Percentiles rank a stretch among this genome's conserved stretches.
These are phyloP conservation scores for Phytophthora ohioensis DNA, from an alignment of 352 stramenopile species.

Conservation along the genomic window DNA sequence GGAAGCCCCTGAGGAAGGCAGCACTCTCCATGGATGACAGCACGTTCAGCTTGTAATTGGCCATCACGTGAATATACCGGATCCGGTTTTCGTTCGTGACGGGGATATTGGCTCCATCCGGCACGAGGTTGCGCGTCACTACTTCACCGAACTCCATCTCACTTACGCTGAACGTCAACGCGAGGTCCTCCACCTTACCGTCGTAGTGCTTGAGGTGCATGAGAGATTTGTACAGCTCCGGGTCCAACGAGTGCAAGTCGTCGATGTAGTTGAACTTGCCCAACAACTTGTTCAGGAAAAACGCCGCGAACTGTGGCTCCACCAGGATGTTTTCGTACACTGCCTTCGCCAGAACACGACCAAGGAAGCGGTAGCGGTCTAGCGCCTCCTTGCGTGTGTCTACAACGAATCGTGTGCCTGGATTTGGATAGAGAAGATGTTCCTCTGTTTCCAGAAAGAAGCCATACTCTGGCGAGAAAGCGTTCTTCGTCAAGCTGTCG, in stretches of 20 bases:
- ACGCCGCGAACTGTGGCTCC: slow-evolving; percentile 96
- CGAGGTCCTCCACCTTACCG: slow-evolving; percentile 91
- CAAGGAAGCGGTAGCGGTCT: slow-evolving; percentile 96
- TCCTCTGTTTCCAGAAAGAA: slow-evolving; percentile 89
- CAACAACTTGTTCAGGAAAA: slow-evolving; percentile 97
- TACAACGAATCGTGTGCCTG: slow-evolving; percentile 79
- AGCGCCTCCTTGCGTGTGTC: slow-evolving; percentile 80
- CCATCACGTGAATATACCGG: slow-evolving; percentile 96
- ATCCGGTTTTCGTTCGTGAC: slow-evolving; percentile 96
- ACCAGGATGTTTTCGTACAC: slow-evolving; percentile 97
- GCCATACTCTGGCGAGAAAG: slow-evolving; percentile 87
- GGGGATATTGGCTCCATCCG: slow-evolving; percentile 81
- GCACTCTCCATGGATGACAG: slow-evolving; percentile 60
- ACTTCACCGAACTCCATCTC: slow-evolving; percentile 80
- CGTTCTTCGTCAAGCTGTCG: slow-evolving; percentile 88
- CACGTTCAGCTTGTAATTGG: slow-evolving; percentile 98
- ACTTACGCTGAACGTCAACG: slow-evolving; percentile 95
- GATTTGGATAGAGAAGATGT: slow-evolving; percentile 96
- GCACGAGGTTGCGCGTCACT: slow-evolving; percentile 80
- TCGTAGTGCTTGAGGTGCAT: slow-evolving; percentile 96
- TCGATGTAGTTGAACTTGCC: slow-evolving; percentile 90
- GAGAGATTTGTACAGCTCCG: slow-evolving; percentile 95
- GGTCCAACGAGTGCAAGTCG: slow-evolving; percentile 95
- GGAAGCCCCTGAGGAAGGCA: slow-evolving; percentile 78
- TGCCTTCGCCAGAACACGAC: slow-evolving; percentile 95